Evolutionary conservation across 2,329 filamentous ascomycete species (phyloP), one percentile per base, ranked within the genome.

Genomic region (Monilinia fructicola): DNA sequence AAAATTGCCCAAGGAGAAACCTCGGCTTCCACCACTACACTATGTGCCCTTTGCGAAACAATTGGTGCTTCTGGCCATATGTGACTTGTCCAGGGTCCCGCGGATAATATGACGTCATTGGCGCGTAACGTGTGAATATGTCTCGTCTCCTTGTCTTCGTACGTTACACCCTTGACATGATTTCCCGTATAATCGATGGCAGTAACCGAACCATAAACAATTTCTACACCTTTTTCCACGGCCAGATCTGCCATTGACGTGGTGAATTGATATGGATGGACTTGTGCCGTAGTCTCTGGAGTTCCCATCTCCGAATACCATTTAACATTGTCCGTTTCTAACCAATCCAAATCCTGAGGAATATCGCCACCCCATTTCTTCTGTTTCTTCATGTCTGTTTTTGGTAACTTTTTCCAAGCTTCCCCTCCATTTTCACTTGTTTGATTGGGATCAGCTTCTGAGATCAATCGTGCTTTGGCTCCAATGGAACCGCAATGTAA

Each of bases 181-280:
- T 93, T 84, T 0, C 79, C 79, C 0, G 81, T 78, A 40, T 85
- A 83, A 60, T 84, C 83, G 69, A 97, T 90, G 21, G 80, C 80
- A 3, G 86, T 92, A 3, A 93, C 93, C 1, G 86, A 84, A 12
- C 88, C 87, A 54, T 89, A 82, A 40, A 86, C 81, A 64, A 97
- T 83, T 28, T 88, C 84, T 70, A 85, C 87, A 2, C 91, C 91
- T 35, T 83, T 84, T 62, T 91, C 85, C 66, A 85, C 80, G 0
- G 94, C 93, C 16, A 97, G 82, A 53, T 86, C 81, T 5, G 91
- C 91, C 78, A 98, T 96, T 21, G 88, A 83, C 0, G 87, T 94
- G 0, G 95, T 98, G 76, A 99, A 98, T 54, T 92, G 88, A 69
- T 89, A 91, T 0, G 95, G 95, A 74, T 99, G 94, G 3, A 98